Base-by-base conservation (phyloP, 148 eudicot species). In the Chenopodium berlandieri region DNA sequence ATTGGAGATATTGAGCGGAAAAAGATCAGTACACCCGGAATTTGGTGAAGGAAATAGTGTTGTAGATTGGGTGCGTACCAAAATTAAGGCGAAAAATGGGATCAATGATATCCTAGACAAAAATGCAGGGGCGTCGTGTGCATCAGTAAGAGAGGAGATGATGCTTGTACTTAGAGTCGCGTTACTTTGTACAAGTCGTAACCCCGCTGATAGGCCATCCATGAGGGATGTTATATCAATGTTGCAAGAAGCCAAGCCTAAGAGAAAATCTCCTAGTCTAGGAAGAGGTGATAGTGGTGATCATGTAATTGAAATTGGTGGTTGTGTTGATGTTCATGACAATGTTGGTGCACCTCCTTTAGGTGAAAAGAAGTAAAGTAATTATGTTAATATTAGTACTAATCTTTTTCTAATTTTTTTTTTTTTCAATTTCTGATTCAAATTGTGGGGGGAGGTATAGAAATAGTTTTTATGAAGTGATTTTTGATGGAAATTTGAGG, bases 181-280 rank as follows among this genome's bases (percentile, higher is more conserved):
- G 12, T 79, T 96, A 86, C 84, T 96, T 5, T 96, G 99, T 71
- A 96, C 97, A 0, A 92, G 98, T 75, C 87, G 89, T 2, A 90
- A 80, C 82, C 99, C 99, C 3, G 91, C 89, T 0, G 99, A 96
- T 22, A 82, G 99, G 56, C 99, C 99, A 0, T 86, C 99, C 1
- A 96, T 96, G 99, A 89, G 99, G 77, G 99, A 96, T 20, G 99
- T 96, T 10, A 93, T 96, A 23, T 92, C 99, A 0, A 96, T 96
- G 98, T 76, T 96, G 68, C 91, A 90, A 78, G 99, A 94, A 80
- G 98, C 98, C 64, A 96, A 86, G 88, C 99, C 99, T 17, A 90
- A 88, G 85, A 85, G 98, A 64, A 96, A 96, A 75, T 48, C 85
- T 9, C 89, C 90, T 23, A 90, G 80, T 32, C 75, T 50, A 31